Base-by-base conservation (phyloP, 345 rosid species). In the Sisymbrium altissimum region DNA sequence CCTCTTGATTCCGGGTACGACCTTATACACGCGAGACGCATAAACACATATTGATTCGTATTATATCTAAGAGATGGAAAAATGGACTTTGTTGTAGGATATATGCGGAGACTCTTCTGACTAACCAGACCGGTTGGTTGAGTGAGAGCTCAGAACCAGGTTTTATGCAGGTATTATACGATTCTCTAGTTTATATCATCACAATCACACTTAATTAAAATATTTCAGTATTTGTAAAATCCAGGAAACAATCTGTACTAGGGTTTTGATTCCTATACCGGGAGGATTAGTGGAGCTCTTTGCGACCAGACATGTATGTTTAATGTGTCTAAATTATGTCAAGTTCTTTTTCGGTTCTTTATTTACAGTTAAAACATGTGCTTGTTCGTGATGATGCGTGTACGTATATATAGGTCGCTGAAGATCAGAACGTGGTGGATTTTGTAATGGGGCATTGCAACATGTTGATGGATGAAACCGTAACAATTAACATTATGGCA, bases 241-340 rank as follows among this genome's bases (percentile, higher is more conserved):
- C 27, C 85, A 93, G 97, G 95, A 85, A 66, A 74, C 83, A 35
- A 75, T 80, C 25, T 92, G 96, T 59, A 91, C 95, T n/a, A 89
- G 86, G 84, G 89, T 84, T 75, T 80, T 91, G 86, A 77, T 91
- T 71, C 98, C 97, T 19, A 79, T 89, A 13, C 57, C 94, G 2
- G 97, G 91, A 81, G 97, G 92, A 62, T 67, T 94, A 29, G 69
- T 94, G 32, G 98, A 91, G 84, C 84, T 91, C 27, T 91, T 89
- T 70, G 88, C 82, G 29, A 69, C 86, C 9, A 88, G 89, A 86
- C 90, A 88, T 82, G 97, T 91, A 86, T 13, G 53, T 70, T 49
- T 7, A 14, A 1, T 15, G 44, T 39, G 3, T 66, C 54, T 57
- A 35, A 29, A 4, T 29, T 3, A 25, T 66, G 17, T 13, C 2